phyloP scores from a whole-genome alignment of 176 grass and related monocot genomes.

The Oryza longistaminata region DNA sequence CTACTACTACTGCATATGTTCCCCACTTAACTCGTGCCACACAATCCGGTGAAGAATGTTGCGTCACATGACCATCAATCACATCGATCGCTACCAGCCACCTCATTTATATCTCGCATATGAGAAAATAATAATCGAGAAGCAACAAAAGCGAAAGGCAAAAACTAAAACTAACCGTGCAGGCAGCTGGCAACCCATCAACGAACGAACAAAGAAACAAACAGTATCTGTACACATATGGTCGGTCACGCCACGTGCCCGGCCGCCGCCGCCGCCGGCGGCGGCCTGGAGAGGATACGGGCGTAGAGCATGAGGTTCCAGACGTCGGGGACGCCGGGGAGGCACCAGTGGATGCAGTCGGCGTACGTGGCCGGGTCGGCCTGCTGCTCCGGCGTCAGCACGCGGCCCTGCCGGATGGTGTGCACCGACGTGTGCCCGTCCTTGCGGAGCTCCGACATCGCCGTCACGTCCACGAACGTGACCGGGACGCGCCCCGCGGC shows the following conservation, averaged over 20 bases:
- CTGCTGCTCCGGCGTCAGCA: slow-evolving; percentile 71
- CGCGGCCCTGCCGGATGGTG: slow-evolving; percentile 51
- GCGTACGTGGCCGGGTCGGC: slow-evolving; percentile 76
- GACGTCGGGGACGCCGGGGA: slow-evolving; percentile 87
- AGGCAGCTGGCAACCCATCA: neutral
- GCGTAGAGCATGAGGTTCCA: slow-evolving; percentile 84
- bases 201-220: neutral
- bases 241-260: neutral
- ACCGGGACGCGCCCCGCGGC: slow-evolving; percentile 7
- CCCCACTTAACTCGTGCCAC: neutral
- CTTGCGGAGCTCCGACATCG: slow-evolving; percentile 54
- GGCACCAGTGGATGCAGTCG: slow-evolving; percentile 98
- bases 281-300: slow-evolving; percentile 47
- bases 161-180: neutral
- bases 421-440: slow-evolving; percentile 55
- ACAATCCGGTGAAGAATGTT: neutral
- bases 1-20: neutral
- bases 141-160: neutral
- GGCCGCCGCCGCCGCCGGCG: neutral
- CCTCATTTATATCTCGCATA: neutral
- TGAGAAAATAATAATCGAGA: neutral
- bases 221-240: neutral
- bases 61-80: neutral
- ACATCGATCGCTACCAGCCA: neutral
- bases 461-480: slow-evolving; percentile 46